These are phyloP conservation scores for Hemisphaericaspora xylofermentans DNA, from an alignment of 1,139 yeast genomes.

Conservation along the genomic window DNA sequence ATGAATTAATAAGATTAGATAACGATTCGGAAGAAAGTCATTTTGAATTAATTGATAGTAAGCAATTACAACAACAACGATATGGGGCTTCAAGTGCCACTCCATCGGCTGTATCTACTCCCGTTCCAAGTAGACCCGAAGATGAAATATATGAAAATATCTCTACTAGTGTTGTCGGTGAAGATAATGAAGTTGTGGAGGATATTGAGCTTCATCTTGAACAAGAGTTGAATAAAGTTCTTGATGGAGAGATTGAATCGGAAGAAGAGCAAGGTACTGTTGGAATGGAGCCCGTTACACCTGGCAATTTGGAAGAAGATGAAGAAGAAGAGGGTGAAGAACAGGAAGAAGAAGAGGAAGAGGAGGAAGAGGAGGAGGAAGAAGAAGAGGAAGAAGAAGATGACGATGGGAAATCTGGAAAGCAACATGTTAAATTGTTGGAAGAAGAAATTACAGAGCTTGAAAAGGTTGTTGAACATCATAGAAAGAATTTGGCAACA, in stretches of 20 bases:
- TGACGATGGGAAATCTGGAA: conserved; percentile 32
- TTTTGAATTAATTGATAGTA: conserved; percentile 72
- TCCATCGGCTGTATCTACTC: conserved; percentile 26
- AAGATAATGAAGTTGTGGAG: conserved; percentile 21
- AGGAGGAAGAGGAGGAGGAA: conserved; percentile 27
- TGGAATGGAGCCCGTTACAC: conserved; percentile 4
- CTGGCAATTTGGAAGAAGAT: conserved; percentile 14
- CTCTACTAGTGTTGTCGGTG: conserved; percentile 24
- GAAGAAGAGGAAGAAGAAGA: conserved; percentile 29
- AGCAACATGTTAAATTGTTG: conserved; percentile 73
- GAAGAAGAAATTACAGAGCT: conserved; percentile 85
- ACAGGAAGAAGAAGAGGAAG: conserved; percentile 31
- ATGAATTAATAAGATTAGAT: conserved; percentile 72
- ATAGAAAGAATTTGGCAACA: conserved; percentile 68
- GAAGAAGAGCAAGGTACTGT: conserved; percentile 12
- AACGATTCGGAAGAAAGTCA: conserved; percentile 80
- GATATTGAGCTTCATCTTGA: conserved; percentile 18
- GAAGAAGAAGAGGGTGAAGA: conserved; percentile 28
- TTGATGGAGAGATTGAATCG: conserved; percentile 22
- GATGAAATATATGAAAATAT: conserved; percentile 32
- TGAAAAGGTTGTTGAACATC: conserved; percentile 74
- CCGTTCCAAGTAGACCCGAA: conserved; percentile 17
- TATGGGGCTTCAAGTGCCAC: conserved; percentile 21
- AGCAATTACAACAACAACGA: conserved; percentile 17
- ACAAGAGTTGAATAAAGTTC: conserved; percentile 40